Percentiles rank a stretch among this genome's conserved stretches.
Evolutionary conservation across 116 monocot genomes (phyloP).

Genomic region (Cymodocea nodosa): DNA sequence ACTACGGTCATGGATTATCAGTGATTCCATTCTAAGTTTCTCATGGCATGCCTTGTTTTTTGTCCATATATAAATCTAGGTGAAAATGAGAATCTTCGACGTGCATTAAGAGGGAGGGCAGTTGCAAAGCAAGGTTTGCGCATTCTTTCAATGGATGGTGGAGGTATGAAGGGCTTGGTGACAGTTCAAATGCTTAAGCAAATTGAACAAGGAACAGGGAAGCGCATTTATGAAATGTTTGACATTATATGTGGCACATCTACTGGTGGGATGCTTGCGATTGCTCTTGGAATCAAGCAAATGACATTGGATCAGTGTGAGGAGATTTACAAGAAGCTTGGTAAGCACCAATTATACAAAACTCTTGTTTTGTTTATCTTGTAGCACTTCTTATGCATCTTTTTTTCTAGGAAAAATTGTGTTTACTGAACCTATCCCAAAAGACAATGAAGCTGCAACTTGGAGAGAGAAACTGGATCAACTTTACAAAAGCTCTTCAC

Average conservation of each 20-base stretch:
- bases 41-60: slow-evolving; percentile 1
- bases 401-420: slow-evolving; percentile 73
- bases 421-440: slow-evolving; percentile 77
- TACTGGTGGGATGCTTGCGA: slow-evolving; percentile 97
- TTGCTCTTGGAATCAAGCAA: slow-evolving; percentile 87
- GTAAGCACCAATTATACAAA: slow-evolving; percentile 14
- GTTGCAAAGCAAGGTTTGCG: slow-evolving; percentile 70
- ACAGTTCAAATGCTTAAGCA: slow-evolving; percentile 91
- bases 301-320: slow-evolving; percentile 94
- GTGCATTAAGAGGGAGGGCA: slow-evolving; percentile 61
- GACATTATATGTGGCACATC: slow-evolving; percentile 97
- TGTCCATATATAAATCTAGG: slow-evolving; percentile 20
- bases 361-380: background rate
- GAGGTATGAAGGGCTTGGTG: slow-evolving; percentile 96
- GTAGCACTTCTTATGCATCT: background rate
- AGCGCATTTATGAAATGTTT: slow-evolving; percentile 89
- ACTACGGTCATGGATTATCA: background rate
- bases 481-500: slow-evolving; percentile 96
- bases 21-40: background rate
- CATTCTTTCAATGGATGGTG: slow-evolving; percentile 96
- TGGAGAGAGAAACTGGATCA: slow-evolving; percentile 98
- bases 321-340: slow-evolving; percentile 94
- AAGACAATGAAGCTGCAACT: slow-evolving; percentile 88
- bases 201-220: slow-evolving; percentile 92
- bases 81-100: slow-evolving; percentile 87